Evolutionary conservation across 495 filamentous ascomycete species (phyloP).

Genomic region (Penicillium atrosanguineum): DNA sequence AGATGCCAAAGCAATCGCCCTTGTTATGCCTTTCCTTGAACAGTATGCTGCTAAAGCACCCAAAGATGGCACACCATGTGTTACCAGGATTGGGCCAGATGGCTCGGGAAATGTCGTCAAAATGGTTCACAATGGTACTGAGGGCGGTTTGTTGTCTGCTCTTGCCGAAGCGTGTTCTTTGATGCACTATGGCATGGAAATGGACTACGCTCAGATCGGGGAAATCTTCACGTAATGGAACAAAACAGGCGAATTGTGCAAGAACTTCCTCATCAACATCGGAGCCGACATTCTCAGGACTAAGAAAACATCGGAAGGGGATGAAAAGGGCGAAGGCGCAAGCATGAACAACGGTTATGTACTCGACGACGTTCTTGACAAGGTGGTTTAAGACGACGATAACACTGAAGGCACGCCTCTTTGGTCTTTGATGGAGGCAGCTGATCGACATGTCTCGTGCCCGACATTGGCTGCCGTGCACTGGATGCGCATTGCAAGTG

Average conservation of each 20-base stretch:
- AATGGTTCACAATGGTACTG: constrained; percentile 77
- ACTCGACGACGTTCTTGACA: constrained; percentile 66
- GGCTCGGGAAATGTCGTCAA: constrained; percentile 73
- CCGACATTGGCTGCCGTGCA: constrained; percentile 65
- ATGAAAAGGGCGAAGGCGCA: constrained; percentile 39
- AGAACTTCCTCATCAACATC: constrained; percentile 63
- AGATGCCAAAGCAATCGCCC: constrained; percentile 52
- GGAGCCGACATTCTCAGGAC: constrained; percentile 59
- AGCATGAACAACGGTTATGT: constrained; percentile 43
- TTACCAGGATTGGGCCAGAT: constrained; percentile 57
- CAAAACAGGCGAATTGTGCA: constrained; percentile 52
- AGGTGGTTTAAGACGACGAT: constrained; percentile 71
- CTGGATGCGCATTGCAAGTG: constrained; percentile 63
- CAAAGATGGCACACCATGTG: constrained; percentile 57
- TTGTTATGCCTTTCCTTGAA: constrained; percentile 63
- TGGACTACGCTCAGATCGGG: constrained; percentile 62
- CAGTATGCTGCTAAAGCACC: constrained; percentile 59
- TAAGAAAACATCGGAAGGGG: constrained; percentile 38
- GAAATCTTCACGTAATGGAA: constrained; percentile 77
- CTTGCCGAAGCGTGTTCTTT: constrained; percentile 66
- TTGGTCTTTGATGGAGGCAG: constrained; percentile 63
- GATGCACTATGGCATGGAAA: constrained; percentile 56
- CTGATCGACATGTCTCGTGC: constrained; percentile 58
- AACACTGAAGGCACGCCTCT: constrained; percentile 66
- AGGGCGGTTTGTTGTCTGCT: constrained; percentile 65